These are phyloP conservation scores for Diphasiastrum complanatum DNA, from an alignment of 83 land plant genomes.

Conservation along the genomic window DNA sequence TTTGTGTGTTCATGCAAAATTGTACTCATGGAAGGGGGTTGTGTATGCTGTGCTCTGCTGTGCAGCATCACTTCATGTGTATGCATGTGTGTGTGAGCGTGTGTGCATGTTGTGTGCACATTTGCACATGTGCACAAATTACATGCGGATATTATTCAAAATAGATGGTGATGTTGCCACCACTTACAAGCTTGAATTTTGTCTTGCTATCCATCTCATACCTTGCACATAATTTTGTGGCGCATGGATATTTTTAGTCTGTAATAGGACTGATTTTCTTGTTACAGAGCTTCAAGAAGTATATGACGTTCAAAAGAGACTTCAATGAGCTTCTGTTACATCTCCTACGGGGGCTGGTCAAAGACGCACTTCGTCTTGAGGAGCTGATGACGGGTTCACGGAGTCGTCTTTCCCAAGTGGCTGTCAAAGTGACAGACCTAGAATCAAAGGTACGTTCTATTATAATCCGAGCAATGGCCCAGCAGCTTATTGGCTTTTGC, in stretches of 20 bases:
- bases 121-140: too few species aligned
- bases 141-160: too few species aligned
- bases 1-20: too few species aligned
- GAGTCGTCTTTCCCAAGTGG: conserved; percentile 42
- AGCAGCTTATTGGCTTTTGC: neutral
- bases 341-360: conserved; percentile 74
- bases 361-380: conserved; percentile 76
- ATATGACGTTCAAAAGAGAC: conserved; percentile 90
- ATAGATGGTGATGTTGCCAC: too few species aligned
- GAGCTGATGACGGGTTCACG: conserved; percentile 57
- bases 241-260: neutral
- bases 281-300: conserved; percentile 81
- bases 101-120: too few species aligned
- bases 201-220: too few species aligned
- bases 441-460: conserved; percentile 49
- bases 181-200: too few species aligned
- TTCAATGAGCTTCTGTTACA: conserved; percentile 73
- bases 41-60: too few species aligned
- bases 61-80: too few species aligned
- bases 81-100: too few species aligned
- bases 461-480: neutral
- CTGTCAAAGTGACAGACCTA: conserved; percentile 67
- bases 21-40: too few species aligned
- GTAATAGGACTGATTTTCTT: conserved; percentile 1
- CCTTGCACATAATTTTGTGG: neutral